Conservation (phyloP, 257 asterid genomes). For the Ilex aquifolium region DNA sequence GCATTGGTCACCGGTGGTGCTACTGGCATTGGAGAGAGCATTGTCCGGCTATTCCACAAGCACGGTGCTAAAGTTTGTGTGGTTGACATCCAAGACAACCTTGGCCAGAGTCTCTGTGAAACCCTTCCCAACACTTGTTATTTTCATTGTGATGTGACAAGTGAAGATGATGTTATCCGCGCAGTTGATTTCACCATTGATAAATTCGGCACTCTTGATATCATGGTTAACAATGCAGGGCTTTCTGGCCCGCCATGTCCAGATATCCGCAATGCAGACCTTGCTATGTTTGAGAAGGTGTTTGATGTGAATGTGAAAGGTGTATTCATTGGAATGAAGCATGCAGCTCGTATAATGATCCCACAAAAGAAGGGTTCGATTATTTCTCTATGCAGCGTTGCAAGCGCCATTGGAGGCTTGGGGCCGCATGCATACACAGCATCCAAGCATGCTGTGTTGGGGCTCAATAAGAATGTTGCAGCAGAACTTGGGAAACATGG, state of each 20-base stretch:
- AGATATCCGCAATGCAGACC: constrained; percentile 64
- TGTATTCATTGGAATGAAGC: constrained; percentile 86
- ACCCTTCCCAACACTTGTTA: constrained; percentile 28
- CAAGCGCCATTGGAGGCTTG: constrained; percentile 41
- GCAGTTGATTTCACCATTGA: constrained; percentile 71
- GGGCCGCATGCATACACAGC: constrained; percentile 79
- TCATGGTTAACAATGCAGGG: constrained; percentile 92
- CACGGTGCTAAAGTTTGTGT: constrained; percentile 87
- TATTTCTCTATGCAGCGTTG: constrained; percentile 58
- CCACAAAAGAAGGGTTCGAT: constrained; percentile 76
- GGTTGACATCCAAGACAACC: constrained; percentile 65
- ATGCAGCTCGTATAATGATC: constrained; percentile 83
- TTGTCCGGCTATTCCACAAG: constrained; percentile 53
- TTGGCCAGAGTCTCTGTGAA: constrained; percentile 38
- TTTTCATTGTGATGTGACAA: constrained; percentile 68
- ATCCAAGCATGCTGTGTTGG: constrained; percentile 84
- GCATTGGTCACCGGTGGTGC: constrained; percentile 96
- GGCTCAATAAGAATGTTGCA: constrained; percentile 76
- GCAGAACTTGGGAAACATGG: constrained; percentile 89
- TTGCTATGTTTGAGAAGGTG: constrained; percentile 55
- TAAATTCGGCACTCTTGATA: constrained; percentile 70
- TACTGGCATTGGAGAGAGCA: constrained; percentile 85
- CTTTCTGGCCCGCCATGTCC: constrained; percentile 58
- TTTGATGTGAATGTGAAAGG: constrained; percentile 72
- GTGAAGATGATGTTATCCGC: constrained; percentile 51